A percentile compares a stretch with the other conserved stretches of the same genome.
phyloP scores from a whole-genome alignment of 768 basidiomycete genomes.

The Sarcomyxa edulis region DNA sequence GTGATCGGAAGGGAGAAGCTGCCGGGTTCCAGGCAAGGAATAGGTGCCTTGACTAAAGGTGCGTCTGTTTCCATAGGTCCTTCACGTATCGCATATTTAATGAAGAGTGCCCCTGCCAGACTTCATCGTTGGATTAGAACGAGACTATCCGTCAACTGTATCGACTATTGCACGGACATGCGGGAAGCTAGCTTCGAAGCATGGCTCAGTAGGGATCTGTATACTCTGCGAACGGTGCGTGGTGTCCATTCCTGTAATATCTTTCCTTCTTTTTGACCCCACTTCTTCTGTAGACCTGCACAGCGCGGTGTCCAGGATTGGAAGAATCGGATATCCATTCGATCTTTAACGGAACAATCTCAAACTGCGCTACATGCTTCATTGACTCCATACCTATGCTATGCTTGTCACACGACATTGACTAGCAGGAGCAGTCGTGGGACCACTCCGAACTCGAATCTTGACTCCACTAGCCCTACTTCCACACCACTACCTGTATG shows the following conservation, averaged over 20 bases:
- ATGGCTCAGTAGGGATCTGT: constrained; percentile 43
- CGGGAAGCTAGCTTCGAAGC: constrained; percentile 69
- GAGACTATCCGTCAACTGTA: constrained; percentile 82
- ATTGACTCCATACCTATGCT: constrained; percentile 46
- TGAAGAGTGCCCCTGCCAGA: constrained; percentile 36
- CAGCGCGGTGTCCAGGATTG: constrained; percentile 65
- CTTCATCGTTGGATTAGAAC: constrained; percentile 77
- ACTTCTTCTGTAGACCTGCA: constrained; percentile 40
- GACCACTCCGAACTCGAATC: constrained; percentile 14
- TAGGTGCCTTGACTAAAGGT: constrained; percentile 69
- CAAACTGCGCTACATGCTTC: constrained; percentile 17
- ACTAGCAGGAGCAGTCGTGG: constrained; percentile 52
- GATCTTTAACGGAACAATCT: constrained; percentile 35
- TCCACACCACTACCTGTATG: constrained; percentile 32
- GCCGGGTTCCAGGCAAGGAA: constrained; percentile 48
- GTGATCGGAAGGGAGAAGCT: constrained; percentile 46
- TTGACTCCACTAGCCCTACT: constrained; percentile 6
- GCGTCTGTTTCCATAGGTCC: constrained; percentile 3
- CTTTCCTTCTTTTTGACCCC: background rate
- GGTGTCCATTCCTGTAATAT: background rate
- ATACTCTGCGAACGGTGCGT: constrained; percentile 61
- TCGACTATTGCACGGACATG: constrained; percentile 80
- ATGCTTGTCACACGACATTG: constrained; percentile 56
- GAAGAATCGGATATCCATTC: constrained; percentile 72
- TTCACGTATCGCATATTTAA: too few relatives aligned